Evolutionary conservation across 2,329 filamentous ascomycete species (phyloP).

Genomic region (Cyphellophora europaea): DNA sequence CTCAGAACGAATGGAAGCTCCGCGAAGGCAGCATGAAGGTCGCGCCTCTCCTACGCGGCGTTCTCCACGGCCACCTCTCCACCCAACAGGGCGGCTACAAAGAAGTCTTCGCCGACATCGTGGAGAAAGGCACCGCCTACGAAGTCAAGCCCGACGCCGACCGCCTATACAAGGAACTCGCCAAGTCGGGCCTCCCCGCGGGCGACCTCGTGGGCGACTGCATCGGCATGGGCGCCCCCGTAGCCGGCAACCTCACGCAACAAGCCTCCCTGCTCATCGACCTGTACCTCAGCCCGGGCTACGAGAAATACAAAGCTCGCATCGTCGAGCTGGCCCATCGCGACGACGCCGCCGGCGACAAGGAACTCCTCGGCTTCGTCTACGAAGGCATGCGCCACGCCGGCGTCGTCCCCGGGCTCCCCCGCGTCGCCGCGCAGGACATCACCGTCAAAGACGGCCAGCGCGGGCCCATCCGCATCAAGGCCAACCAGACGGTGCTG

Average conservation of each 20-base stretch:
- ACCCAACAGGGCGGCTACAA: slow-evolving; percentile 33
- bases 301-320: slow-evolving; percentile 41
- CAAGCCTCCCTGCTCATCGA: slow-evolving; percentile 46
- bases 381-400: slow-evolving; percentile 47
- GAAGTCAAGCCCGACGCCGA: slow-evolving; percentile 42
- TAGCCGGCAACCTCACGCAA: slow-evolving; percentile 44
- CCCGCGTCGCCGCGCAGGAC: slow-evolving; percentile 39
- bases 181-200: slow-evolving; percentile 35
- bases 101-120: slow-evolving; percentile 35
- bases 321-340: slow-evolving; percentile 41
- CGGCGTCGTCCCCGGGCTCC: slow-evolving; percentile 42
- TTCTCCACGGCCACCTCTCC: slow-evolving; percentile 37
- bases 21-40: slow-evolving; percentile 35
- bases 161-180: slow-evolving; percentile 41
- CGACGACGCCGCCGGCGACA: slow-evolving; percentile 31
- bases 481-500: slow-evolving; percentile 33
- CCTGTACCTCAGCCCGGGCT: slow-evolving; percentile 40
- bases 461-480: slow-evolving; percentile 38
- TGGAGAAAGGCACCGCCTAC: slow-evolving; percentile 39
- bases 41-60: slow-evolving; percentile 27
- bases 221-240: slow-evolving; percentile 40
- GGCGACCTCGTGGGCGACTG: slow-evolving; percentile 42
- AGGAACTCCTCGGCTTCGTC: slow-evolving; percentile 44
- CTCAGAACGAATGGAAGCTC: slow-evolving; percentile 39
- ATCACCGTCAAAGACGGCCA: slow-evolving; percentile 35